A percentile compares a stretch with the other conserved stretches of the same genome.
Evolutionary conservation across 768 basidiomycete genomes (phyloP).

Genomic region (Tylopilus sp.): DNA sequence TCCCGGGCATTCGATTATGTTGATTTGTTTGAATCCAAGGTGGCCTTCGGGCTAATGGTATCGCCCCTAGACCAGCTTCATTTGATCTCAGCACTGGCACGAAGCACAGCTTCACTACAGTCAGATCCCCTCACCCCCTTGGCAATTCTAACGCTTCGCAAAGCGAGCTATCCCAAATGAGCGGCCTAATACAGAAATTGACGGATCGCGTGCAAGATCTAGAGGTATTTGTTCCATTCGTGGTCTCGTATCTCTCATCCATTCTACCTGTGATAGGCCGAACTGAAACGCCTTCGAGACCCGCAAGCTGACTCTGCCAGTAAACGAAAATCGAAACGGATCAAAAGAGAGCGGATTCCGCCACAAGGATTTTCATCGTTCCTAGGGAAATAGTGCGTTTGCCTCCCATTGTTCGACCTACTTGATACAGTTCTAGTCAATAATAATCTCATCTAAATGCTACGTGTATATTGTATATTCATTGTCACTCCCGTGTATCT

Average conservation of each 20-base stretch:
- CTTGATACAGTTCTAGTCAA: neutral
- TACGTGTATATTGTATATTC: too few relatives aligned
- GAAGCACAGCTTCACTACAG: neutral
- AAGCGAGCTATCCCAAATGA: neutral
- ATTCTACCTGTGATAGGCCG: neutral
- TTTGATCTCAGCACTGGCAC: neutral
- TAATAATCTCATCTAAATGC: neutral
- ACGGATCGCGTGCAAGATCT: neutral
- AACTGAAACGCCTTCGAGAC: conserved; percentile 11
- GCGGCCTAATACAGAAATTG: neutral
- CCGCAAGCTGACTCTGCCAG: neutral
- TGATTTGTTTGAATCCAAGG: conserved; percentile 2
- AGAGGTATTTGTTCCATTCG: conserved; percentile 3
- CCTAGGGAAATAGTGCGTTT: conserved; percentile 5
- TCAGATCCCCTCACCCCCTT: neutral
- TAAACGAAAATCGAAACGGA: conserved; percentile 14
- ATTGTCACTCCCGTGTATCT: too few relatives aligned
- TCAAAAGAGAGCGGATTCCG: conserved; percentile 8
- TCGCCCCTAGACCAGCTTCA: conserved; percentile 11
- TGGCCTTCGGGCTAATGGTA: conserved; percentile 17
- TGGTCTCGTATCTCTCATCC: neutral
- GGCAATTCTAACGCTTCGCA: neutral
- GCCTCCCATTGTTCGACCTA: neutral
- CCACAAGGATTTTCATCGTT: neutral
- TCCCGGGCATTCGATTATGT: neutral